These are phyloP conservation scores for Aspergillus neoniger DNA, from an alignment of 2,329 filamentous ascomycete species.

Conservation along the genomic window DNA sequence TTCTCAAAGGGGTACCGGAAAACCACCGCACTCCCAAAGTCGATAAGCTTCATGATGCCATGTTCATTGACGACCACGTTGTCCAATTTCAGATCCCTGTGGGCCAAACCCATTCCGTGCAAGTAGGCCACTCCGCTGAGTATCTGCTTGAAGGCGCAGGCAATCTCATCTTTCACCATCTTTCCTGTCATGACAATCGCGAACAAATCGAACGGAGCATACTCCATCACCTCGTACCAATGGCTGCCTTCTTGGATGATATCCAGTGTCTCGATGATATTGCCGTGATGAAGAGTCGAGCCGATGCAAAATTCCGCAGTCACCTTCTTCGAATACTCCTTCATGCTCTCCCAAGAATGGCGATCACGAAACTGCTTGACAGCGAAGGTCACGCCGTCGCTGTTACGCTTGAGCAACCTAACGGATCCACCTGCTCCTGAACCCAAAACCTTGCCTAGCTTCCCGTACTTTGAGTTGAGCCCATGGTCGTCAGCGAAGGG, in stretches of 20 bases:
- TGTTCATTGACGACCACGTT: constrained; percentile 96
- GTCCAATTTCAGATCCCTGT: constrained; percentile 93
- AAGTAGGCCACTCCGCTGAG: constrained; percentile 91
- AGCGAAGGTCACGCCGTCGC: constrained; percentile 90
- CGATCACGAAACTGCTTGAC: constrained; percentile 95
- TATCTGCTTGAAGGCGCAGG: constrained; percentile 91
- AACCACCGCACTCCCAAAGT: constrained; percentile 96
- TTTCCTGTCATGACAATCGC: constrained; percentile 99
- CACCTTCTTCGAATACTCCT: constrained; percentile 96
- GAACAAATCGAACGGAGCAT: constrained; percentile 92
- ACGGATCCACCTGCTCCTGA: constrained; percentile 95
- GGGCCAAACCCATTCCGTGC: constrained; percentile 91
- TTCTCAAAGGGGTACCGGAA: constrained; percentile 97
- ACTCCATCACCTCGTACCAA: constrained; percentile 99
- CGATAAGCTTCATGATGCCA: constrained; percentile 99
- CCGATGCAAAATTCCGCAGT: constrained; percentile 98
- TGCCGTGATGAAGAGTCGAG: constrained; percentile 93
- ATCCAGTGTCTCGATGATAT: constrained; percentile 96
- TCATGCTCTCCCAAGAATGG: constrained; percentile 89
- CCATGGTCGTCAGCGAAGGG: constrained; percentile 96
- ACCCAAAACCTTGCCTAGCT: constrained; percentile 89
- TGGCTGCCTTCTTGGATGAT: constrained; percentile 91
- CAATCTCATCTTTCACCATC: constrained; percentile 89
- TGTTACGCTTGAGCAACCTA: constrained; percentile 87
- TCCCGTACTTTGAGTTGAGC: constrained; percentile 87